These are phyloP conservation scores for Lycium barbarum DNA, from an alignment of 257 asterid species.

Conservation along the genomic window DNA sequence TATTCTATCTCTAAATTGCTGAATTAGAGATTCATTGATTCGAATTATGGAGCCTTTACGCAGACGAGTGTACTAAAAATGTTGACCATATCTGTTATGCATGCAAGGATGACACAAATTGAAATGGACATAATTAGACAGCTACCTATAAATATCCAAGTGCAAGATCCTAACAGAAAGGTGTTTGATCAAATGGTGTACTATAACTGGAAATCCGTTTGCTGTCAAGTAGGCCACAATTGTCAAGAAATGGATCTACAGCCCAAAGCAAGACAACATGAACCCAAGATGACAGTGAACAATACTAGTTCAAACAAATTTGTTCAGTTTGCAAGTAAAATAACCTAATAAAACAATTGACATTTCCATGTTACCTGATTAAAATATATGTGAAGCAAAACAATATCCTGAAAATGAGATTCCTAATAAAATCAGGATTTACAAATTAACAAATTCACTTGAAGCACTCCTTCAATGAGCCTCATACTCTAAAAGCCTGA, in stretches of 20 bases:
- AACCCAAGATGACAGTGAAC: too few relatives aligned
- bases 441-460: neutral
- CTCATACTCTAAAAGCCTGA: neutral
- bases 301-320: too few relatives aligned
- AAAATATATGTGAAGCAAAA: neutral
- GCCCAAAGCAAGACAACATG: too few relatives aligned
- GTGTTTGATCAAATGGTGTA: neutral
- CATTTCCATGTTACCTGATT: neutral
- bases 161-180: neutral
- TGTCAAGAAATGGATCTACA: neutral
- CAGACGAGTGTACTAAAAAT: too few relatives aligned
- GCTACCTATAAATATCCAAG: neutral
- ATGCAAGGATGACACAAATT: neutral
- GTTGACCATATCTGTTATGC: too few relatives aligned
- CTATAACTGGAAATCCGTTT: neutral
- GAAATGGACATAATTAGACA: neutral
- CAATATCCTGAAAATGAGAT: conserved; percentile 15
- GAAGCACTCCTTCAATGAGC: neutral
- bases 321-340: neutral
- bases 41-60: too few relatives aligned
- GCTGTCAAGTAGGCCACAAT: too few relatives aligned
- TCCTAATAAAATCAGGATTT: conserved; percentile 12
- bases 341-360: neutral
- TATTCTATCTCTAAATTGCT: too few relatives aligned
- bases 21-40: too few relatives aligned